Evolutionary conservation across 345 rosid genomes (phyloP).

Genomic region (Geranium brycei): DNA sequence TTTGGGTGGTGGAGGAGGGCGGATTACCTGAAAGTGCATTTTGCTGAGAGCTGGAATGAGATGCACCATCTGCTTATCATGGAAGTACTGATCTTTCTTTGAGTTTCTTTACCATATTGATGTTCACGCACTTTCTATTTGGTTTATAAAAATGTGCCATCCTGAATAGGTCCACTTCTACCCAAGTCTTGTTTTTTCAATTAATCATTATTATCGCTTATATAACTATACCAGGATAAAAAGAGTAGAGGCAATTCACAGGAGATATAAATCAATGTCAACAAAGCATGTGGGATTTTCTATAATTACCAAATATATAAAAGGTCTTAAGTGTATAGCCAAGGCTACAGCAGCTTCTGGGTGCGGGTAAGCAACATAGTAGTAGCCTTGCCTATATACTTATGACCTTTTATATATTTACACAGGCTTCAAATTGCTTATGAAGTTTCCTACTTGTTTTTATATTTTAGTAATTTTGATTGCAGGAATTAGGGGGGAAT

Average conservation of each 20-base stretch:
- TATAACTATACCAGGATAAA: background rate
- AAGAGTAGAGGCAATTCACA: background rate
- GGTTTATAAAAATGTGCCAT: background rate
- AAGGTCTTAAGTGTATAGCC: no score
- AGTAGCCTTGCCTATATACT: slow-evolving; percentile 1
- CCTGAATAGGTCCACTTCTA: background rate
- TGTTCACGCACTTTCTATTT: slow-evolving; percentile 1
- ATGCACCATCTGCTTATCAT: slow-evolving; percentile 98
- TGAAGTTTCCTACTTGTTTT: background rate
- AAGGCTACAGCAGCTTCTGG: no score
- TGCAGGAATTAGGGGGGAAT: slow-evolving; percentile 93
- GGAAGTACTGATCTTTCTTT: slow-evolving; percentile 55
- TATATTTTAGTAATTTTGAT: slow-evolving; percentile 11
- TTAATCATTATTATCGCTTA: background rate
- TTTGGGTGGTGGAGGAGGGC: slow-evolving; percentile 99
- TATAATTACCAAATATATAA: no score
- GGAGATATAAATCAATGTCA: background rate
- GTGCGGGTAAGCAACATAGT: no score
- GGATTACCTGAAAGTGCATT: slow-evolving; percentile 87
- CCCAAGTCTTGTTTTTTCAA: background rate
- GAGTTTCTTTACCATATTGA: background rate
- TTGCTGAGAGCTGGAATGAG: slow-evolving; percentile 99
- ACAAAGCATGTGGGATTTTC: no score
- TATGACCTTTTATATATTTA: background rate
- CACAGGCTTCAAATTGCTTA: background rate